These are phyloP conservation scores for Umbellularia californica DNA, from an alignment of 164 flowering plant genomes.

Conservation along the genomic window DNA sequence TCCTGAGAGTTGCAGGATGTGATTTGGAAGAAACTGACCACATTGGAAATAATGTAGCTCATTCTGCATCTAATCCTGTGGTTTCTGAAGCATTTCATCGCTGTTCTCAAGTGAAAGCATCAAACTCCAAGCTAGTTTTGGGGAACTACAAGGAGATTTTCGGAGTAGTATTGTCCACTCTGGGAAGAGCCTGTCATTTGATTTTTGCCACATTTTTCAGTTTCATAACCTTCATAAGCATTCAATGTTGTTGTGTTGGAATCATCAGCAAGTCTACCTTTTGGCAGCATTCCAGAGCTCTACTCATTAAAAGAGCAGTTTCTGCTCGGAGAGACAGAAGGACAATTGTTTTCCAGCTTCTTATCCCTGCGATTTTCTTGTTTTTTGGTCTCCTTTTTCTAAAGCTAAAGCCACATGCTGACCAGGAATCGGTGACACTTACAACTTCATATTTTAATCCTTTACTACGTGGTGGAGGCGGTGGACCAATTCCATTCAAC, in stretches of 20 bases:
- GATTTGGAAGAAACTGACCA: slow-evolving; percentile 45
- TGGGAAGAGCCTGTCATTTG: slow-evolving; percentile 44
- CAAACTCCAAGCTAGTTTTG: slow-evolving; percentile 29
- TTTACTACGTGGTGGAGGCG: slow-evolving; percentile 79
- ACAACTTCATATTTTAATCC: slow-evolving; percentile 95
- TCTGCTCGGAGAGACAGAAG: slow-evolving; percentile 81
- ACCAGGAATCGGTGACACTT: slow-evolving; percentile 69
- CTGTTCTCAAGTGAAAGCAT: slow-evolving; percentile 23
- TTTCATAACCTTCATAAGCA: slow-evolving; percentile 46
- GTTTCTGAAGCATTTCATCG: slow-evolving; percentile 27
- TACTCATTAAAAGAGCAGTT: slow-evolving; percentile 74
- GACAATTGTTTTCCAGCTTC: slow-evolving; percentile 87
- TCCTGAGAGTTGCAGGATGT: slow-evolving; percentile 90
- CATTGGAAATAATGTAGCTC: slow-evolving; percentile 18
- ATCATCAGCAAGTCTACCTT: slow-evolving; percentile 57
- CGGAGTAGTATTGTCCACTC: slow-evolving; percentile 27
- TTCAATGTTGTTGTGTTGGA: slow-evolving; percentile 62
- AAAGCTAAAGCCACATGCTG: slow-evolving; percentile 93
- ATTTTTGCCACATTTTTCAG: slow-evolving; percentile 38
- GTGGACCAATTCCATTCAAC: slow-evolving; percentile 96
- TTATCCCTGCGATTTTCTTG: slow-evolving; percentile 87
- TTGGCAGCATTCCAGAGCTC: slow-evolving; percentile 81
- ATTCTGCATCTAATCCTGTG: slow-evolving; percentile 23
- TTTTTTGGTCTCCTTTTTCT: slow-evolving; percentile 81
- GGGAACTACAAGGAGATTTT: slow-evolving; percentile 34